Evolutionary conservation across 1,284 basidiomycete genomes (phyloP).

Genomic region (Anthracocystis setariae): DNA sequence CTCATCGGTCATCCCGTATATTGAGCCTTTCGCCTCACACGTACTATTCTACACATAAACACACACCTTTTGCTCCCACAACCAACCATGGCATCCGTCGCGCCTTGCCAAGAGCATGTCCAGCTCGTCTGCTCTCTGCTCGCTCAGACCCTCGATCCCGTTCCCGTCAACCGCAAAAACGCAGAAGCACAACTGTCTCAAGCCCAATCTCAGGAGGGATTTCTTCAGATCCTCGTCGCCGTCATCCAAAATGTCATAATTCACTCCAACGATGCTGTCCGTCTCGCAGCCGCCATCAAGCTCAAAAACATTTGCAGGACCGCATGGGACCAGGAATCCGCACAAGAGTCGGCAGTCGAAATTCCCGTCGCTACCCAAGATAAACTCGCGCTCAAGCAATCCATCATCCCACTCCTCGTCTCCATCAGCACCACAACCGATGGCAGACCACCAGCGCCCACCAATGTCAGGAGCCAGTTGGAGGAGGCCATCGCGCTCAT

Average conservation of each 20-base stretch:
- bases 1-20: background rate
- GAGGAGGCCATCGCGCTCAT: slow-evolving; percentile 62
- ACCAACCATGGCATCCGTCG: slow-evolving; percentile 19
- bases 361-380: slow-evolving; percentile 69
- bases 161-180: slow-evolving; percentile 46
- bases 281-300: slow-evolving; percentile 65
- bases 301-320: slow-evolving; percentile 65
- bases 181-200: slow-evolving; percentile 60
- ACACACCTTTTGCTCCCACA: too few species aligned
- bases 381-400: slow-evolving; percentile 75
- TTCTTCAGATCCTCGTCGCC: slow-evolving; percentile 59
- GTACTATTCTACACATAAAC: too few species aligned
- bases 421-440: slow-evolving; percentile 70
- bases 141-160: slow-evolving; percentile 59
- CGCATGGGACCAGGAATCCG: slow-evolving; percentile 59
- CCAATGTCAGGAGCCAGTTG: slow-evolving; percentile 58
- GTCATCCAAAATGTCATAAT: slow-evolving; percentile 52
- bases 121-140: slow-evolving; percentile 59
- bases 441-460: slow-evolving; percentile 44
- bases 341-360: slow-evolving; percentile 35
- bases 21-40: background rate
- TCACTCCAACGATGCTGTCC: slow-evolving; percentile 47
- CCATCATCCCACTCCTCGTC: slow-evolving; percentile 85
- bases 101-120: slow-evolving; percentile 44
- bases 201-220: slow-evolving; percentile 55